Conservation (phyloP, 2,329 filamentous ascomycete species). For the Cytospora paraplurivora region DNA sequence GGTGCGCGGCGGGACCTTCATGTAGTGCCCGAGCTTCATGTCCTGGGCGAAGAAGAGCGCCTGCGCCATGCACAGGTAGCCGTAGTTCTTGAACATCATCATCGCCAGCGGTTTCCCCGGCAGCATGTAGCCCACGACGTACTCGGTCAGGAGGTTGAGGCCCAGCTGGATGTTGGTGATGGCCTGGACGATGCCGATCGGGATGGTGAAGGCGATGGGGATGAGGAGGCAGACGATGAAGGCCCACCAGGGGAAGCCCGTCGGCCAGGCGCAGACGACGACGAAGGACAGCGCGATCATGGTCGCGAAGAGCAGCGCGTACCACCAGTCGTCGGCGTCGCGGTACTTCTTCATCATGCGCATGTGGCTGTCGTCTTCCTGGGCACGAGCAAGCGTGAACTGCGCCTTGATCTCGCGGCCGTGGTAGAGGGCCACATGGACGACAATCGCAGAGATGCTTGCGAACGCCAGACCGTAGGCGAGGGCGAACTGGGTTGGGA, state of each 20-base stretch:
- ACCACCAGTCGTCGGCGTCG: constrained; percentile 63
- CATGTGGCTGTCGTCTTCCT: constrained; percentile 63
- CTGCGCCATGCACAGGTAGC: constrained; percentile 68
- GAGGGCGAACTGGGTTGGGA: constrained; percentile 63
- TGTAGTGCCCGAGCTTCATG: constrained; percentile 70
- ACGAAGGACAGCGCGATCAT: constrained; percentile 59
- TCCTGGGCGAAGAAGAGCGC: constrained; percentile 67
- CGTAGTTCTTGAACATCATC: constrained; percentile 79
- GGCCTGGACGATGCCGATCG: constrained; percentile 63
- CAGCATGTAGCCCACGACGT: constrained; percentile 72
- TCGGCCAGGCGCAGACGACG: constrained; percentile 57
- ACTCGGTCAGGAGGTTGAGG: constrained; percentile 73
- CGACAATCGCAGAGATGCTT: constrained; percentile 62
- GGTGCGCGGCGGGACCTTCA: constrained; percentile 63
- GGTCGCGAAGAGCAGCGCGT: constrained; percentile 51
- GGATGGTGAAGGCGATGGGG: constrained; percentile 60
- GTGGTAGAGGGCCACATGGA: constrained; percentile 59
- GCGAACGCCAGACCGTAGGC: constrained; percentile 68
- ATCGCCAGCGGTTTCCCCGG: constrained; percentile 70
- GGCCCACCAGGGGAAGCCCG: constrained; percentile 60
- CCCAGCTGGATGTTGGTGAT: constrained; percentile 66
- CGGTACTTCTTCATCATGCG: constrained; percentile 63
- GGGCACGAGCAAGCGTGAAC: constrained; percentile 55
- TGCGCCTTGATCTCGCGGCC: constrained; percentile 57
- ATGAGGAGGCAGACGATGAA: constrained; percentile 60